Evolutionary conservation across 768 basidiomycete species (phyloP), one percentile per base, ranked within the genome.

Genomic region (Kwoniella newhampshirensis): DNA sequence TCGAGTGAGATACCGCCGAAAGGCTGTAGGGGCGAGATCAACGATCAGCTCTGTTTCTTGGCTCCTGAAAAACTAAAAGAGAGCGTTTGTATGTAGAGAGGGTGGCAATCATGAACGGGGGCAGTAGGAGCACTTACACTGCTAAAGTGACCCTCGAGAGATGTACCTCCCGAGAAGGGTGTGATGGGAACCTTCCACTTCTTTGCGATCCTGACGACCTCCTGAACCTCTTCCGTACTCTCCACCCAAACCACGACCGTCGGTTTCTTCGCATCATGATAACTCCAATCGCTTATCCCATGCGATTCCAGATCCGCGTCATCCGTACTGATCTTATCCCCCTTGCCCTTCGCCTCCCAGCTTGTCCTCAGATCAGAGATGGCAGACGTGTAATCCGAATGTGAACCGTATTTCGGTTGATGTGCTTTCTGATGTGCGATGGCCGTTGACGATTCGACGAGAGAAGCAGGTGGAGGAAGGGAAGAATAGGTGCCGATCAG

Each of bases 111-210:
- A n/a, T n/a, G n/a, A n/a, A n/a, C n/a, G n/a, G n/a, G n/a, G n/a
- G n/a, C n/a, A n/a, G n/a, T n/a, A n/a, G n/a, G n/a, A n/a, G n/a
- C 11, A 75, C 81, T 54, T 62, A 88, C 88, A 26, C 87, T 87
- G 45, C 83, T 83, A 60, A 86, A 89, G 77, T 94, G 89, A 0
- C 90, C 90, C 72, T 94, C 91, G 12, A 93, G 80, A 67, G 86
- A 87, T 0, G 90, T 94, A 11, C 88, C 91, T 1, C 90, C 91
- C 20, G 87, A 85, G 67, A 86, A 92, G 2, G 90, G 84, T 15
- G 84, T 84, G 25, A 94, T 81, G 2, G 92, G 91, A 30, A 94
- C 79, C 44, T 80, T 80, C 73, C 85, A 86, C 71, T 85, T 85
- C 42, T 82, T 80, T 0, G 92, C 85, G 39, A 91, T 82, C 56